Base-by-base conservation (phyloP, 345 rosid species). In the Brassica napus region DNA sequence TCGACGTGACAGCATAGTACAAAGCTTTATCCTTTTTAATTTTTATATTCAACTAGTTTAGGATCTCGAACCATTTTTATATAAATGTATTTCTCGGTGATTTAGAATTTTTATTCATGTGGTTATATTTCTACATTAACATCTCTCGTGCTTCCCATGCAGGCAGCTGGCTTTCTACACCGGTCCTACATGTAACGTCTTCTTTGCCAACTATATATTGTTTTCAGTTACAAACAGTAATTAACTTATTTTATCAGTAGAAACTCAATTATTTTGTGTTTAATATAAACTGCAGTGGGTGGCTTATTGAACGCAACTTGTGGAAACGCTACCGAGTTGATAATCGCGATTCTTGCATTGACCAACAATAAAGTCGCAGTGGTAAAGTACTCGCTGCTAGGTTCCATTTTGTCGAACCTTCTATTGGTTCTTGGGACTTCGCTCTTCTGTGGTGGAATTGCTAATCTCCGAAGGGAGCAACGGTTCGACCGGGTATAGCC, bases 321-420 rank as follows among this genome's bases (percentile, higher is more conserved):
- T 81, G 99, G 99, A 32, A 95, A 95, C 83, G 99, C 97, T 0
- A 92, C 99, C 0, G 99, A 95, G 74, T 81, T 95, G 68, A 96
- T 96, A 35, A 93, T 96, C 73, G 97, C 98, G 18, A 84, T 92
- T 61, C 84, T 96, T 2, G 99, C 99, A 63, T 85, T 96, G 10
- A 55, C 76, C 77, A 83, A 90, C 54, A 10, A 65, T 79, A 94
- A 92, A 63, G 88, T 92, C 8, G 83, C 83, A 44, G 98, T 94
- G 23, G 84, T 94, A 47, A 94, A 92, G 79, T 89, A 88, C 79
- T 91, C 98, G 0, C 86, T 94, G 2, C 59, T 94, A 77, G 98
- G 97, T 78, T 94, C 98, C 30, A 85, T 94, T 15, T 85, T 92
- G 71, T 94, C 98, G 1, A 92, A 94, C 73, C 98, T 94, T 42